These are phyloP conservation scores for Lathyrus tuberosus DNA, from an alignment of 306 rosid species.

Conservation along the genomic window DNA sequence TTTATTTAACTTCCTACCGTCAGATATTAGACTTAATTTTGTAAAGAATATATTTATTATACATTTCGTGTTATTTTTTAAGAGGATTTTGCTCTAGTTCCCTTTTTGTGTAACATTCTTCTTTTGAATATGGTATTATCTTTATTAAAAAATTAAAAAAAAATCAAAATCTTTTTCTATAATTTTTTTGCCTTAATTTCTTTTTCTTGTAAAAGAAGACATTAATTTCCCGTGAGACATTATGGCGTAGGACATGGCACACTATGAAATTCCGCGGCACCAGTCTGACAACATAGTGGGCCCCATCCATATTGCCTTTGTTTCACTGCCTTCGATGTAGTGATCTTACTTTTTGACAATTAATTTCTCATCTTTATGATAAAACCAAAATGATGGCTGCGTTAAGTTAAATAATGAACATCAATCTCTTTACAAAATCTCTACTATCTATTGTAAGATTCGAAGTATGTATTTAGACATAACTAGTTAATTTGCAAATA, in stretches of 20 bases:
- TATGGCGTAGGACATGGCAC: not conserved
- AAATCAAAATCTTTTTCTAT: no score
- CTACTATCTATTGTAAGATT: not conserved
- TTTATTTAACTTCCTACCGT: no score
- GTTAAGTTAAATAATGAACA: not conserved
- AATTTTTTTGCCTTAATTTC: no score
- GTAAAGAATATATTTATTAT: no score
- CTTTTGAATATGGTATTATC: no score
- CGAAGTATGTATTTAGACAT: not conserved
- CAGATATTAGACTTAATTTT: no score
- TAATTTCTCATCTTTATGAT: not conserved
- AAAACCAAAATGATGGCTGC: not conserved
- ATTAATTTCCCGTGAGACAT: not conserved
- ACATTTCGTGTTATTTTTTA: no score
- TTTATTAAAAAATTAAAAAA: no score
- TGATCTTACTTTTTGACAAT: constrained; percentile 11
- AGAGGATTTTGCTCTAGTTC: no score
- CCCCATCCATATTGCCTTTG: constrained; percentile 8
- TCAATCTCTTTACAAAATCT: constrained; percentile 7
- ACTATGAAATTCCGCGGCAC: constrained; percentile 3
- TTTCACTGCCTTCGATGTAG: not conserved
- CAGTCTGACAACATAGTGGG: not conserved
- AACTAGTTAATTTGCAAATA: not conserved
- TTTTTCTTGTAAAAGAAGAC: no score
- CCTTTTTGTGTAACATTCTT: no score